Percentiles rank a stretch among this genome's conserved stretches.
phyloP scores from a whole-genome alignment of 176 grass and related monocot genomes.

The Dendrocalamus sinicus region DNA sequence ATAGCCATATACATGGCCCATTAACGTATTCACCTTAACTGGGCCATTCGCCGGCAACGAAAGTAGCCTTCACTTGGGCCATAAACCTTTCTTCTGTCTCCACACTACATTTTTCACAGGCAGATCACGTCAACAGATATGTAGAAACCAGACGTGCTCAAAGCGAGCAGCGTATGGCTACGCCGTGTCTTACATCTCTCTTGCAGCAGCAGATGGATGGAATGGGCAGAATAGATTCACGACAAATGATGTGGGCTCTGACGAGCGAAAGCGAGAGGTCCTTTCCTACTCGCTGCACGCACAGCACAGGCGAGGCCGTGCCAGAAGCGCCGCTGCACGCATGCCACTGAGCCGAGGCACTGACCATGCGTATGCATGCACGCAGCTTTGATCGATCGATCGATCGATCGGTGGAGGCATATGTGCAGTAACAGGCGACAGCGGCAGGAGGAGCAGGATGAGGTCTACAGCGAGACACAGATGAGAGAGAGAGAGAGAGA shows the following conservation, averaged over 20 bases:
- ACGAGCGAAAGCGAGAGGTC: constrained; percentile 7
- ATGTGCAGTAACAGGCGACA: constrained; percentile 16
- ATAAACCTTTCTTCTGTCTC: too few species aligned
- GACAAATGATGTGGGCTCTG: constrained; percentile 17
- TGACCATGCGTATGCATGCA: constrained; percentile 3
- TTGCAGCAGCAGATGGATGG: neutral
- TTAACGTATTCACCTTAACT: too few species aligned
- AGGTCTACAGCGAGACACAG: neutral
- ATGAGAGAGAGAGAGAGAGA: neutral
- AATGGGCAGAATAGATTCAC: neutral
- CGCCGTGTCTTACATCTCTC: neutral
- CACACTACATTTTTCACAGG: too few species aligned
- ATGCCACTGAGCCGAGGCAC: neutral
- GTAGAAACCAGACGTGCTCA: too few species aligned
- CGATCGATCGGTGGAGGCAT: neutral
- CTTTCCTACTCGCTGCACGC: neutral
- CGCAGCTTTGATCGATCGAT: constrained; percentile 3
- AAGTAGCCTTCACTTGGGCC: too few species aligned
- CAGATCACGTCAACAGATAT: too few species aligned
- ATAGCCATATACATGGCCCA: too few species aligned
- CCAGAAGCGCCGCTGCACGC: neutral
- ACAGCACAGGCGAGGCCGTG: neutral
- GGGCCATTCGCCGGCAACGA: too few species aligned
- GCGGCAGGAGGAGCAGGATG: neutral
- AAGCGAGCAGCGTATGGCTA: neutral